Conservation (phyloP, 2,329 filamentous ascomycete genomes). For the Fusarium brachygibbosum region DNA sequence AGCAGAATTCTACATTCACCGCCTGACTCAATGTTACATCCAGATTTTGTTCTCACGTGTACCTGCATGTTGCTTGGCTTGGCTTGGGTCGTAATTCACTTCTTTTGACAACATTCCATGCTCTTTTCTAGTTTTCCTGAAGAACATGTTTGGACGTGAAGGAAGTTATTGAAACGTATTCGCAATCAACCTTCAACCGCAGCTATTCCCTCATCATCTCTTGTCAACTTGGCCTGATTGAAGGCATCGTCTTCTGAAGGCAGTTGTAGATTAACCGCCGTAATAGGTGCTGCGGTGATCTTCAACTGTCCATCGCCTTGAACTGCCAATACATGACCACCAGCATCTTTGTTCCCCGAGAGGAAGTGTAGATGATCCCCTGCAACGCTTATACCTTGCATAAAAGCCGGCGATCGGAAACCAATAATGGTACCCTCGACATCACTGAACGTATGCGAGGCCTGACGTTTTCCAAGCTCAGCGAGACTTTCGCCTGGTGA, state of each 20-base stretch:
- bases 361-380: conserved; percentile 38
- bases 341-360: not conserved
- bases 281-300: conserved; percentile 11
- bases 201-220: conserved; percentile 26
- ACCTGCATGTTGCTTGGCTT: not conserved
- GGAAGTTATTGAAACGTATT: too few relatives aligned
- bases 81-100: too few relatives aligned
- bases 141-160: too few relatives aligned
- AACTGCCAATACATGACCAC: conserved; percentile 31
- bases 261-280: conserved; percentile 15
- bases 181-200: conserved; percentile 20
- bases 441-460: conserved; percentile 10
- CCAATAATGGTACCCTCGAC: conserved; percentile 22
- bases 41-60: not conserved
- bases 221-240: conserved; percentile 20
- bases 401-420: conserved; percentile 29
- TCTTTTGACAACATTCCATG: too few relatives aligned
- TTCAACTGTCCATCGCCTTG: conserved; percentile 20
- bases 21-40: not conserved
- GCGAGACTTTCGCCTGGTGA: conserved; percentile 27
- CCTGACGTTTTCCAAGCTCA: conserved; percentile 35
- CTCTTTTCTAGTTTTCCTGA: too few relatives aligned
- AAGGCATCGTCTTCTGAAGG: conserved; percentile 10
- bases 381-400: conserved; percentile 38
- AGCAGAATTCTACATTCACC: not conserved